A percentile compares a stretch with the other conserved stretches of the same genome.
Evolutionary conservation across 208 protist genomes (phyloP).

Genomic region (Sergeia podlipaevii): DNA sequence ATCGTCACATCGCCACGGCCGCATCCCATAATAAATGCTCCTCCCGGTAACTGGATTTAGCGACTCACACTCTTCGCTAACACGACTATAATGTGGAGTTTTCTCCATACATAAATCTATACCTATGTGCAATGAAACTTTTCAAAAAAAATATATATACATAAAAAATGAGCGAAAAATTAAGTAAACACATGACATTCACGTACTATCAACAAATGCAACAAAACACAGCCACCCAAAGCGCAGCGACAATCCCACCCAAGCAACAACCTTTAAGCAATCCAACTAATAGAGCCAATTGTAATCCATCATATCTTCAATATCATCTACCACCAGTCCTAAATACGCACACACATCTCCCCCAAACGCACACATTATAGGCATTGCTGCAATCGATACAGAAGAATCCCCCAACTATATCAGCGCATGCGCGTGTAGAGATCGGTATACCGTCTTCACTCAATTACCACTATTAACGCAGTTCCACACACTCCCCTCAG

Average conservation of each 20-base stretch:
- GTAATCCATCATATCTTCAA: too few species aligned
- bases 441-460: too few species aligned
- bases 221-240: neutral
- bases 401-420: neutral
- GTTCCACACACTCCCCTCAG: too few species aligned
- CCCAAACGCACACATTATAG: too few species aligned
- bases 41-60: slow-evolving; percentile 74
- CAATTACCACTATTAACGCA: too few species aligned
- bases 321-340: too few species aligned
- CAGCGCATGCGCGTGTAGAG: too few species aligned
- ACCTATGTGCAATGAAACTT: slow-evolving; percentile 5
- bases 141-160: slow-evolving; percentile 5
- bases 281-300: too few species aligned
- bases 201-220: slow-evolving; percentile 8
- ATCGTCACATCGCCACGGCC: slow-evolving; percentile 81
- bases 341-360: too few species aligned
- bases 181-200: slow-evolving; percentile 5
- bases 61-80: slow-evolving; percentile 54
- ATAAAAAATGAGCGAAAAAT: slow-evolving; percentile 9
- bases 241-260: too few species aligned
- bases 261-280: too few species aligned
- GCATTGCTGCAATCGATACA: too few species aligned
- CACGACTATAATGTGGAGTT: slow-evolving; percentile 58
- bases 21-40: slow-evolving; percentile 81
- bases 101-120: slow-evolving; percentile 26